Evolutionary conservation across 2,329 filamentous ascomycete species (phyloP).

Genomic region (Stachybotrys chlorohalonatus): DNA sequence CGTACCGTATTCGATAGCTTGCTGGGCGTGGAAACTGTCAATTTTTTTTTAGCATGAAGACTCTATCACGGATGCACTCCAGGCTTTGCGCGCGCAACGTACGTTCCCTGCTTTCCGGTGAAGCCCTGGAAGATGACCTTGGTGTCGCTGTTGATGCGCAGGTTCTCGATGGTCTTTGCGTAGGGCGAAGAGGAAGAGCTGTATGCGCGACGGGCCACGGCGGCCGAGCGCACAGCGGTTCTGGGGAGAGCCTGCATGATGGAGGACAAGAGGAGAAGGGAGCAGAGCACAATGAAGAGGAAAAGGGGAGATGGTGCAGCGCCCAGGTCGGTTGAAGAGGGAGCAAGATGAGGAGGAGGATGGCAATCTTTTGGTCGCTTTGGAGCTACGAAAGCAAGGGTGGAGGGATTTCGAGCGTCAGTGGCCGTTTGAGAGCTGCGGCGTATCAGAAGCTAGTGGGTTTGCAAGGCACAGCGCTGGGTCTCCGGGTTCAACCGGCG

Average conservation of each 20-base stretch:
- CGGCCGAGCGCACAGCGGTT: conserved; percentile 57
- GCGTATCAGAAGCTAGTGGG: background rate
- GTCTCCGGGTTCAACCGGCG: background rate
- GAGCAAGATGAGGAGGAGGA: conserved; percentile 2
- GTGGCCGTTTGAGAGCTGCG: background rate
- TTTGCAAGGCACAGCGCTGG: background rate
- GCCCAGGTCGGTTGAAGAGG: background rate
- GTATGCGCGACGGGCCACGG: conserved; percentile 64
- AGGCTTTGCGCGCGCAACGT: conserved; percentile 28
- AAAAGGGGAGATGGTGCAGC: conserved; percentile 4
- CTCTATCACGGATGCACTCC: background rate
- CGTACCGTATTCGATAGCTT: conserved; percentile 97
- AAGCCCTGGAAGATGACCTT: conserved; percentile 97
- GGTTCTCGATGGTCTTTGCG: conserved; percentile 67
- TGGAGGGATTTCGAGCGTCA: background rate
- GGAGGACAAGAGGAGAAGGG: conserved; percentile 21
- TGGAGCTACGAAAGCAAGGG: background rate
- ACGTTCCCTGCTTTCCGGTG: conserved; percentile 95
- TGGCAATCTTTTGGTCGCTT: background rate
- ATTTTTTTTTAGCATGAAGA: conserved; percentile 7
- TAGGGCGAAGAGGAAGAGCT: conserved; percentile 63
- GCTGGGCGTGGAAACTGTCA: conserved; percentile 85
- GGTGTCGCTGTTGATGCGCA: conserved; percentile 86
- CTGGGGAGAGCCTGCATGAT: conserved; percentile 78
- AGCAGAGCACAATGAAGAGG: conserved; percentile 4